Evolutionary conservation across 768 basidiomycete species (phyloP).

Genomic region (Amanita pallidorosea): DNA sequence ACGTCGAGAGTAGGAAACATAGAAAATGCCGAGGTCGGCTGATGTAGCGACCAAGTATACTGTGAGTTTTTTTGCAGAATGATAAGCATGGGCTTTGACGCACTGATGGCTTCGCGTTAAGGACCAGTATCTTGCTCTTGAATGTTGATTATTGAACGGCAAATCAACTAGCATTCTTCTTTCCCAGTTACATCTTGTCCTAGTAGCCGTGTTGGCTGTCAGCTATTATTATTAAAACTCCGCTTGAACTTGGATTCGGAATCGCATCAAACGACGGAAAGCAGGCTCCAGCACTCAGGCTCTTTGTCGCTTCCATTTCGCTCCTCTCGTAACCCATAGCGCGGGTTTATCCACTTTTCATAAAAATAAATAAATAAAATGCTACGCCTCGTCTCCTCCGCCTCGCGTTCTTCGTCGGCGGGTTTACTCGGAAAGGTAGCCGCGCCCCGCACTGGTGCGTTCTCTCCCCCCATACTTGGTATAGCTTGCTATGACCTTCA

Average conservation of each 20-base stretch:
- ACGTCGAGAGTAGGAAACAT: no score
- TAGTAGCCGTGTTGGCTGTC: no score
- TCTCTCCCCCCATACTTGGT: neutral
- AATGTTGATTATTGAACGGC: no score
- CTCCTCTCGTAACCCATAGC: neutral
- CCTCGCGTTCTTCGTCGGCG: conserved; percentile 51
- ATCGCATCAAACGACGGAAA: neutral
- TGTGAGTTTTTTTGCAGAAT: no score
- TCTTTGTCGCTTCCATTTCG: neutral
- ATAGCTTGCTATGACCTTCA: no score
- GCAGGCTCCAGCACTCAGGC: neutral
- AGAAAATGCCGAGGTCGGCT: no score
- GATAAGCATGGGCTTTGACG: no score
- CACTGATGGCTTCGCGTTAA: no score
- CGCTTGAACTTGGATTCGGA: neutral
- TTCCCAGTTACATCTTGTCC: no score
- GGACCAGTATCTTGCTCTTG: no score
- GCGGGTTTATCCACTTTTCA: neutral
- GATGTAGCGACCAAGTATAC: no score
- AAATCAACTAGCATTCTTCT: no score
- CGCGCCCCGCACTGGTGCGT: conserved; percentile 19
- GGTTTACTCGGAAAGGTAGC: conserved; percentile 61
- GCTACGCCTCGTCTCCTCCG: conserved; percentile 58
- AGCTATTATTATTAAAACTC: neutral
- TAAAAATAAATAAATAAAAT: conserved; percentile 19